These are phyloP conservation scores for Coccinonectria pachysandricola DNA, from an alignment of 2,329 filamentous ascomycete genomes.

Conservation along the genomic window DNA sequence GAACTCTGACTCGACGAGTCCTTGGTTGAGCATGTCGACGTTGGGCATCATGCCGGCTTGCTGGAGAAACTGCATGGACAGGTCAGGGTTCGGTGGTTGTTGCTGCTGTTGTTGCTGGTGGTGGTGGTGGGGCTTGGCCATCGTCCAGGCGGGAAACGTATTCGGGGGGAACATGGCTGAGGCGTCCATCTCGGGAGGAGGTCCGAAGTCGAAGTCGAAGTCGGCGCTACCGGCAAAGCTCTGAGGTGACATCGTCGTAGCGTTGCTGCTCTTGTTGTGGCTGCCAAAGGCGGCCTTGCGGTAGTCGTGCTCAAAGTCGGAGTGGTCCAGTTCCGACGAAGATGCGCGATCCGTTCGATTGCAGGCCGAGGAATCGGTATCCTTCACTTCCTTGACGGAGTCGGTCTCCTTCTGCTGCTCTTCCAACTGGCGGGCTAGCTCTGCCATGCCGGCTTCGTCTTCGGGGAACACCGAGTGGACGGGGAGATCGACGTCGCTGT, in stretches of 20 bases:
- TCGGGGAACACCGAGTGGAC: constrained; percentile 51
- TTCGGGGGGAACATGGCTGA: constrained; percentile 24
- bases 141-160: constrained; percentile 23
- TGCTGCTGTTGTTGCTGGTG: no score
- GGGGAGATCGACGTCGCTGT: constrained; percentile 49
- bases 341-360: constrained; percentile 37
- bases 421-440: constrained; percentile 45
- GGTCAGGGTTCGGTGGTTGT: no score
- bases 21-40: constrained; percentile 38
- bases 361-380: constrained; percentile 14
- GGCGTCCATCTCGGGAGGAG: constrained; percentile 24
- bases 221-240: constrained; percentile 34
- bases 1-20: constrained; percentile 41
- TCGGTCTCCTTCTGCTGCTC: constrained; percentile 33
- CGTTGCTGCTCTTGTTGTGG: constrained; percentile 28
- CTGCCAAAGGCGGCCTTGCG: constrained; percentile 37
- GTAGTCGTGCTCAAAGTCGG: constrained; percentile 46
- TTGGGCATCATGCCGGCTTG: constrained; percentile 32
- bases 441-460: constrained; percentile 46
- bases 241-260: constrained; percentile 42
- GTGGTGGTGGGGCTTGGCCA: constrained; percentile 16
- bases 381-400: constrained; percentile 20
- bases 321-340: constrained; percentile 45
- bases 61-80: constrained; percentile 32
- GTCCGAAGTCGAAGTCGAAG: constrained; percentile 27